Base-by-base conservation (phyloP, 2,329 filamentous ascomycete species). In the Trichoderma arundinaceum region DNA sequence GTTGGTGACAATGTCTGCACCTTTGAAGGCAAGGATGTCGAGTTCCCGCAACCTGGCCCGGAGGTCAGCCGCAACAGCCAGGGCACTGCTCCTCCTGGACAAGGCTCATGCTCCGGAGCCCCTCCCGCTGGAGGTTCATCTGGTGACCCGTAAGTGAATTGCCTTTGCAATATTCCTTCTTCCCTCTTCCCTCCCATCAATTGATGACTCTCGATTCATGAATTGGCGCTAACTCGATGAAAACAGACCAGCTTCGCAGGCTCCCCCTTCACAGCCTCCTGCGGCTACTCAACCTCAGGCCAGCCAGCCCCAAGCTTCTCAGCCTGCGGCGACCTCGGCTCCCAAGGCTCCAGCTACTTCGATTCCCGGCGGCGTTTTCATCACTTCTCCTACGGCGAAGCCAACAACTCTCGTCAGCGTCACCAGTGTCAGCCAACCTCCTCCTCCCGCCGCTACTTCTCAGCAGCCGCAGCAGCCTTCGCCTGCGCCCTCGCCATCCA, bases 1-100 rank as follows among this genome's bases (percentile, higher is more conserved):
- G 77, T 92, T 58, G 78, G 77, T 53, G 84, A 86, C 61, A 81
- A 78, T 56, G 92, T 90, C 78, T 80, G 74, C 48, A 90, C 88
- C 41, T 74, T 76, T 7, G 86, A 88, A 72, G 79, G 81, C 43
- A 74, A 81, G 52, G 86, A 90, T 66, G 81, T 90, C 41, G 73
- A 82, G 70, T 92, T 89, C 79, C 90, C 91, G 44, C 75, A 87
- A 61, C 88, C 90, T 7, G 91, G 90, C 56, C 76, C 80, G 0
- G 82, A 86, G 64, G 82, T 87, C 51, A 77, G 75, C 72, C 74
- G 75, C 64, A 75, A 74, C 64, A 75, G 73, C 57, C 76, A 77
- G 60, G 75, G 73, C 64, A 77, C 78, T 15, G 73, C 75, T n/a
- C 72, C 74, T 15, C 79, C 81, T 39, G 57, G 57, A 39, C 35